Percentiles rank a stretch among this genome's conserved stretches.
Evolutionary conservation across 169 alveolate genomes (phyloP).

Genomic region (Hepatocystis sp.): DNA sequence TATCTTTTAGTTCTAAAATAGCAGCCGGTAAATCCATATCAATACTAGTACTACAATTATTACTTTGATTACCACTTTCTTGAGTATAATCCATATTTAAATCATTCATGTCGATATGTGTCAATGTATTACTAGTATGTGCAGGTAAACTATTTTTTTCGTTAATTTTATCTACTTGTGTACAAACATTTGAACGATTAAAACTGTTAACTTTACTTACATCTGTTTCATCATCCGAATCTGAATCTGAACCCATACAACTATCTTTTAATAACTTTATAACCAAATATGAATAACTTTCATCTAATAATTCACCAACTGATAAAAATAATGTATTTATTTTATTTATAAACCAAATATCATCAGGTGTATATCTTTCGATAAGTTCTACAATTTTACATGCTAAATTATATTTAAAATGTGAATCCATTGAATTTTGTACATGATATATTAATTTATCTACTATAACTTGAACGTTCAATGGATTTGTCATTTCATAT

Average conservation of each 20-base stretch:
- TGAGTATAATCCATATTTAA: too few species aligned
- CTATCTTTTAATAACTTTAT: slow-evolving; percentile 62
- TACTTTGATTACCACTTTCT: not conserved
- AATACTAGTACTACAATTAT: not conserved
- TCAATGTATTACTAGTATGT: too few species aligned
- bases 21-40: not conserved
- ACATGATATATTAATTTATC: slow-evolving; percentile 87
- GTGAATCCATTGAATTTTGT: slow-evolving; percentile 59
- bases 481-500: slow-evolving; percentile 94
- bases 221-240: slow-evolving; percentile 24
- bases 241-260: slow-evolving; percentile 42
- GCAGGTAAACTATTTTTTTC: too few species aligned
- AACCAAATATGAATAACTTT: slow-evolving; percentile 56
- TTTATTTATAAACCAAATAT: slow-evolving; percentile 66
- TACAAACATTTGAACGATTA: too few species aligned
- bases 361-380: slow-evolving; percentile 73
- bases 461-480: slow-evolving; percentile 93
- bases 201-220: slow-evolving; percentile 21
- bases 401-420: slow-evolving; percentile 73
- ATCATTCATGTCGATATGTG: too few species aligned
- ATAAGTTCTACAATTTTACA: slow-evolving; percentile 61
- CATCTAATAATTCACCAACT: slow-evolving; percentile 73
- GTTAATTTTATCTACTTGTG: too few species aligned
- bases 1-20: too few species aligned
- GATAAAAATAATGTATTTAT: slow-evolving; percentile 52